These are phyloP conservation scores for Skeletonema grethae DNA, from an alignment of 108 stramenopile species.

Conservation along the genomic window DNA sequence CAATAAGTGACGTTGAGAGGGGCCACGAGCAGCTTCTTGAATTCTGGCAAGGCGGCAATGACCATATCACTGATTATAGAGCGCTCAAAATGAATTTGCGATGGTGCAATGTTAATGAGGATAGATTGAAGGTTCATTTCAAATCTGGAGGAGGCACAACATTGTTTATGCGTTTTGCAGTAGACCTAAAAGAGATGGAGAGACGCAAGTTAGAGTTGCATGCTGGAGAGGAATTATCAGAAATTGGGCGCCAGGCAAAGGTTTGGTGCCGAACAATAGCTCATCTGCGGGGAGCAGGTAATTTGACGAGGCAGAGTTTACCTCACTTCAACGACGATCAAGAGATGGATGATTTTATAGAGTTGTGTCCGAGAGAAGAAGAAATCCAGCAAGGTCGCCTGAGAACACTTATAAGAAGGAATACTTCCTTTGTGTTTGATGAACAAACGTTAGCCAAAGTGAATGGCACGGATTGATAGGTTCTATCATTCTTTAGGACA, in stretches of 20 bases:
- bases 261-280: conserved; percentile 83
- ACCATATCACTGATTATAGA: conserved; percentile 23
- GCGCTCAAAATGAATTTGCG: conserved; percentile 30
- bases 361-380: conserved; percentile 7
- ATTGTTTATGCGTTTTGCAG: conserved; percentile 71
- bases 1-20: conserved; percentile 23
- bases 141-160: conserved; percentile 43
- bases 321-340: conserved; percentile 66
- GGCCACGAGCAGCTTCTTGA: conserved; percentile 22
- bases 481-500: too few species aligned
- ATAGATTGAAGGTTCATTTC: conserved; percentile 63
- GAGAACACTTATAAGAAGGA: background rate
- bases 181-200: conserved; percentile 70
- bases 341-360: conserved; percentile 33
- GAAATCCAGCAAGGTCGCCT: background rate
- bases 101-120: conserved; percentile 69
- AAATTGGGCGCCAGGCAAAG: conserved; percentile 54
- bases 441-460: background rate
- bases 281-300: conserved; percentile 52
- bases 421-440: background rate
- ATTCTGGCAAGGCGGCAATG: conserved; percentile 34
- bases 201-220: conserved; percentile 8
- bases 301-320: conserved; percentile 51
- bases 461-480: background rate
- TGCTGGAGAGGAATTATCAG: conserved; percentile 34